Percentiles rank a stretch among this genome's conserved stretches.
phyloP scores from a whole-genome alignment of 2,329 filamentous ascomycete genomes.

The Clonostachys rosea region DNA sequence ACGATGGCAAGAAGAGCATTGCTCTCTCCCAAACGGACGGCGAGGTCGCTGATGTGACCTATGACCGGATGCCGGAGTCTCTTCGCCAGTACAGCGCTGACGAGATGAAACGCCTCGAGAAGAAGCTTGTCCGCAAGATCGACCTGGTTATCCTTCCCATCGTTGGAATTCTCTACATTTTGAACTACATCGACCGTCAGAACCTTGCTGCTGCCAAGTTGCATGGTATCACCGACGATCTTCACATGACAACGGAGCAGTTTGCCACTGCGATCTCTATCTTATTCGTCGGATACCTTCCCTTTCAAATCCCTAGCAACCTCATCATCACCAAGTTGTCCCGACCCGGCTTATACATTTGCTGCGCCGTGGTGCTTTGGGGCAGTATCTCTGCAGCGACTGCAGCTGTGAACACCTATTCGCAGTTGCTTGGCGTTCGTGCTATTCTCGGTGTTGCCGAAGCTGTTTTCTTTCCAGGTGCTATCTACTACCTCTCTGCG shows the following conservation, averaged over 20 bases:
- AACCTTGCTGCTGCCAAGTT: conserved; percentile 30
- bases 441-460: conserved; percentile 27
- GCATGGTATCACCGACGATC: conserved; percentile 29
- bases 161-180: conserved; percentile 27
- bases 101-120: conserved; percentile 7
- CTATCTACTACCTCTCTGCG: conserved; percentile 30
- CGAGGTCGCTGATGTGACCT: neutral
- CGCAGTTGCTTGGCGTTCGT: conserved; percentile 22
- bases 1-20: too few relatives aligned
- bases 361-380: conserved; percentile 30
- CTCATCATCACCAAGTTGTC: conserved; percentile 41
- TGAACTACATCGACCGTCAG: conserved; percentile 32
- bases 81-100: conserved; percentile 6
- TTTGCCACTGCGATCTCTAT: conserved; percentile 34
- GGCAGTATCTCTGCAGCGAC: conserved; percentile 33
- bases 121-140: conserved; percentile 12
- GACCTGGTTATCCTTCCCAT: conserved; percentile 12
- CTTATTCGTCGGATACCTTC: conserved; percentile 38
- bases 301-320: conserved; percentile 43
- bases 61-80: conserved; percentile 8
- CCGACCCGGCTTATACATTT: conserved; percentile 29
- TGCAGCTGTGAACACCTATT: conserved; percentile 24
- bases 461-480: conserved; percentile 30
- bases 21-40: neutral
- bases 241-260: conserved; percentile 25